A percentile compares a stretch with the other conserved stretches of the same genome.
These are phyloP conservation scores for Berkeleyomyces rouxiae DNA, from an alignment of 2,329 filamentous ascomycete species.

Conservation along the genomic window DNA sequence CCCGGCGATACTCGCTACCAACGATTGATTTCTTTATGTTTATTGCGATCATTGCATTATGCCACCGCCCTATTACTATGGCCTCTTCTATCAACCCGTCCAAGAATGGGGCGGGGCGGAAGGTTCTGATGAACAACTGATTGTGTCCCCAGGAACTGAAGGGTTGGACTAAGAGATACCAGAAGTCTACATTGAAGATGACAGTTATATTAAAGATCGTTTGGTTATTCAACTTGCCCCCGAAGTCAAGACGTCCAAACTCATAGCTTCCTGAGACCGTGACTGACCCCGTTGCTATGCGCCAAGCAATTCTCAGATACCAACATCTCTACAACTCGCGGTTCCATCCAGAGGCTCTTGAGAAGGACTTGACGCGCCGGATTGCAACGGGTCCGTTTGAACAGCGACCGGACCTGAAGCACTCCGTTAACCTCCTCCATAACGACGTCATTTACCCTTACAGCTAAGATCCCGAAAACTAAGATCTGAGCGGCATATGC, in stretches of 20 bases:
- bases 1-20: background rate
- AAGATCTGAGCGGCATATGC: constrained; percentile 13
- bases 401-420: background rate
- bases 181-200: background rate
- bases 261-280: constrained; percentile 11
- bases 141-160: background rate
- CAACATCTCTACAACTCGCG: constrained; percentile 2
- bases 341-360: background rate
- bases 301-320: constrained; percentile 13
- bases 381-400: constrained; percentile 4
- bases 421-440: constrained; percentile 17
- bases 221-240: background rate
- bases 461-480: constrained; percentile 16
- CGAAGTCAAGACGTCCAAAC: constrained; percentile 4
- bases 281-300: constrained; percentile 15
- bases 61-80: background rate
- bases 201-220: background rate
- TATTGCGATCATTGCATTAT: background rate
- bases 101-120: constrained; percentile 1
- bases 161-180: background rate
- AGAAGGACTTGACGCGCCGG: constrained; percentile 5
- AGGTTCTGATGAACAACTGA: background rate
- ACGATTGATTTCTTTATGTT: background rate
- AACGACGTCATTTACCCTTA: constrained; percentile 18
- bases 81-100: background rate